Evolutionary conservation across 2,329 filamentous ascomycete genomes (phyloP).

Genomic region (Penicillium capsulatum): DNA sequence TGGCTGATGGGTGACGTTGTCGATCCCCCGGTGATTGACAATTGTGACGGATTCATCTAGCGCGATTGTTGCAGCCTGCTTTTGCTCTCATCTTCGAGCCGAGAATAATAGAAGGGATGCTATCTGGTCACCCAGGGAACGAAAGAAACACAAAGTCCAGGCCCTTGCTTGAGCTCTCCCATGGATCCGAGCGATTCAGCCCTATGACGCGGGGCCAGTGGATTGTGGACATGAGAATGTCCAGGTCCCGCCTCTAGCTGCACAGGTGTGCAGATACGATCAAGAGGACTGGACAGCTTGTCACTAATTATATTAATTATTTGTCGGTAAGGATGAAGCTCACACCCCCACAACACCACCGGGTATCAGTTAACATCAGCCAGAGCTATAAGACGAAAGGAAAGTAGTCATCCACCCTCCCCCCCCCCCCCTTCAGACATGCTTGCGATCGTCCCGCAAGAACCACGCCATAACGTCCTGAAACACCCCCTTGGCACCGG

Average conservation of each 20-base stretch:
- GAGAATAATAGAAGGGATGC: no score
- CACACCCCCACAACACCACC: not conserved
- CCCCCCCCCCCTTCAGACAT: conserved; percentile 6
- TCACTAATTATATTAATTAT: conserved; percentile 1
- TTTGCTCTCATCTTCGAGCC: no score
- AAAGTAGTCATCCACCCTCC: not conserved
- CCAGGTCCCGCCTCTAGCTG: no score
- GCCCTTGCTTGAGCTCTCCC: not conserved
- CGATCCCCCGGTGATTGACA: conserved; percentile 2
- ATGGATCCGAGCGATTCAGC: conserved; percentile 12
- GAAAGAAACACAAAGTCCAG: no score
- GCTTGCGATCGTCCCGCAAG: conserved; percentile 48
- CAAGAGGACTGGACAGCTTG: no score
- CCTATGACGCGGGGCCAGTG: conserved; percentile 20
- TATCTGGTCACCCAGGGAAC: no score
- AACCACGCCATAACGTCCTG: conserved; percentile 80
- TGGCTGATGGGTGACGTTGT: conserved; percentile 4
- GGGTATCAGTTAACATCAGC: not conserved
- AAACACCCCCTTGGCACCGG: conserved; percentile 68
- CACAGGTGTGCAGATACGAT: no score
- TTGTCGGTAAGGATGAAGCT: conserved; percentile 5
- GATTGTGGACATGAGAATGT: not conserved
- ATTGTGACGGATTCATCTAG: conserved; percentile 5
- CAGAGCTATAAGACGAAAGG: not conserved
- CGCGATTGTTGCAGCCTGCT: conserved; percentile 11